These are phyloP conservation scores for Anthracocystis walkeri DNA, from an alignment of 1,284 basidiomycete species.

Conservation along the genomic window DNA sequence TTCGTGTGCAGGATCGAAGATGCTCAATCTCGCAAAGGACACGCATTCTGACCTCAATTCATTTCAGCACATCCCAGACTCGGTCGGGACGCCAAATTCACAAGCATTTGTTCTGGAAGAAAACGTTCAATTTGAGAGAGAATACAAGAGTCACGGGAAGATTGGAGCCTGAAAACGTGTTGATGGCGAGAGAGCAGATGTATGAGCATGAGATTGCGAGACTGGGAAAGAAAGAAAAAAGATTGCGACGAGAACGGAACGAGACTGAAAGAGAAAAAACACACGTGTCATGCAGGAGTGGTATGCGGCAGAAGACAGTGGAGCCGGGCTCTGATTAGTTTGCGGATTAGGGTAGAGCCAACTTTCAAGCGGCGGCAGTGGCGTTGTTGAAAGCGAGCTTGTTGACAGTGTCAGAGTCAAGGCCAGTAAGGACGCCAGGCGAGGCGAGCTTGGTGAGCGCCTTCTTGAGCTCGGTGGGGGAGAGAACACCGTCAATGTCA, in stretches of 20 bases:
- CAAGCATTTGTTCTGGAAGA: neutral
- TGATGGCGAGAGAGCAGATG: slow-evolving; percentile 8
- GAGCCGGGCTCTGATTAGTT: slow-evolving; percentile 25
- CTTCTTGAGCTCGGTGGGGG: slow-evolving; percentile 79
- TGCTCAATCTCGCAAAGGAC: neutral
- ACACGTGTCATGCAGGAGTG: slow-evolving; percentile 41
- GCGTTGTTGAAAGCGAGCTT: slow-evolving; percentile 69
- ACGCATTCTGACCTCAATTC: no score
- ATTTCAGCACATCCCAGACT: neutral
- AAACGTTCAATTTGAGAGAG: slow-evolving; percentile 4
- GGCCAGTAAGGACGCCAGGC: slow-evolving; percentile 72
- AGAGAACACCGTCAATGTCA: slow-evolving; percentile 71
- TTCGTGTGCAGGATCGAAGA: neutral
- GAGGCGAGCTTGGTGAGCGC: slow-evolving; percentile 78
- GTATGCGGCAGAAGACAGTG: slow-evolving; percentile 30
- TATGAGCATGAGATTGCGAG: slow-evolving; percentile 4
- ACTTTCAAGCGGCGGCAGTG: slow-evolving; percentile 40
- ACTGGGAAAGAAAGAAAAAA: slow-evolving; percentile 4
- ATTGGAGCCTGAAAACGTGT: no score
- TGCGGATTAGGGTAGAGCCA: no score
- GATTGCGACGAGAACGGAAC: slow-evolving; percentile 15
- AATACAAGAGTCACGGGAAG: slow-evolving; percentile 3
- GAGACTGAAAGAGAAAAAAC: slow-evolving; percentile 5
- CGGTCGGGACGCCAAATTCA: neutral
- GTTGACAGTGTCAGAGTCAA: slow-evolving; percentile 65